phyloP scores from a whole-genome alignment of 305 asterid genomes.

The Fraxinus greggii region DNA sequence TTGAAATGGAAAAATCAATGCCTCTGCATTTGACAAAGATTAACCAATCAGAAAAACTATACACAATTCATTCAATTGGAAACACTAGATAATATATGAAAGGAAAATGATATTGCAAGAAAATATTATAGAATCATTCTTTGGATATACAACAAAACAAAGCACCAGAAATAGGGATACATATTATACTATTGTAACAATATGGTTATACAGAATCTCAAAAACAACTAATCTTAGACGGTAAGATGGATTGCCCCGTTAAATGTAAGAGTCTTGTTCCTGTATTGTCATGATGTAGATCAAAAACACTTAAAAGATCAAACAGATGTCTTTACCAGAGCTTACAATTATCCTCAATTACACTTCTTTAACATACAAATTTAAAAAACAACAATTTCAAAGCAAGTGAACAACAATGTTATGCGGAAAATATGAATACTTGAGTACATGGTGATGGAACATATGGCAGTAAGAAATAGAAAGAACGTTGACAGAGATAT shows the following conservation, averaged over 20 bases:
- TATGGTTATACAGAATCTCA: conserved; percentile 6
- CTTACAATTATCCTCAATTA: not conserved
- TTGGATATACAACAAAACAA: not conserved
- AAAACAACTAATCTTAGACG: conserved; percentile 11
- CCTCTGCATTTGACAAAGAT: conserved; percentile 53
- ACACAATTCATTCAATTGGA: conserved; percentile 15
- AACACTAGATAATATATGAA: not conserved
- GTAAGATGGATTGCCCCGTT: not conserved
- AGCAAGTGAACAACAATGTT: not conserved
- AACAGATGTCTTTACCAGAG: not conserved
- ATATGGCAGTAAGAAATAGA: not conserved
- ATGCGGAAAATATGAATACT: not conserved
- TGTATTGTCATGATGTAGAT: conserved; percentile 5
- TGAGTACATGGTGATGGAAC: not conserved
- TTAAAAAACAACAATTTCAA: not conserved
- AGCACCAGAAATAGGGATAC: not conserved
- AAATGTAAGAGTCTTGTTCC: not conserved
- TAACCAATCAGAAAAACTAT: not conserved
- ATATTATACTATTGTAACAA: not conserved
- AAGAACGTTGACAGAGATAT: not conserved
- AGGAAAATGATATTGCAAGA: not conserved
- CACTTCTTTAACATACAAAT: not conserved
- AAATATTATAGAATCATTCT: conserved; percentile 1
- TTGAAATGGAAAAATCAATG: conserved; percentile 71
- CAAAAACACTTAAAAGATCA: not conserved